These are phyloP conservation scores for Phytophthora colocasiae DNA, from an alignment of 352 stramenopile genomes.

Conservation along the genomic window DNA sequence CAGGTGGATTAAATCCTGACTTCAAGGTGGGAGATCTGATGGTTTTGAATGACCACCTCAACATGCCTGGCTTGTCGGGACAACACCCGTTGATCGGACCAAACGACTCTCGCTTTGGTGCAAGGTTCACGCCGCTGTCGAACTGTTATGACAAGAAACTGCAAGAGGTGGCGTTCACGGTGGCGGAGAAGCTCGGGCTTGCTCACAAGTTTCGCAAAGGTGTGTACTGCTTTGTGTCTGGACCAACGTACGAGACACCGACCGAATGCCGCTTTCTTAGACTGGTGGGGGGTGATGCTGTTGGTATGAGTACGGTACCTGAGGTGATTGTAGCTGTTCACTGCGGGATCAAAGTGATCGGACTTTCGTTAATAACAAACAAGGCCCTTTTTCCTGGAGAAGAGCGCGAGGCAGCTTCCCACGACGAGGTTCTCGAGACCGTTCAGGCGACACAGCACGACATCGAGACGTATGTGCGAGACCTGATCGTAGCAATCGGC, in stretches of 20 bases:
- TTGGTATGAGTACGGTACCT: conserved; percentile 97
- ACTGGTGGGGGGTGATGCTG: conserved; percentile 91
- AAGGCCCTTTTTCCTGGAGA: conserved; percentile 87
- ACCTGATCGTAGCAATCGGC: conserved; percentile 41
- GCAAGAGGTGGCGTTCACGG: conserved; percentile 78
- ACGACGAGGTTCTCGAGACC: conserved; percentile 95
- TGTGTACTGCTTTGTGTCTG: conserved; percentile 97
- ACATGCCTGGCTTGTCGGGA: conserved; percentile 92
- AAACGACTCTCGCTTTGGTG: conserved; percentile 96
- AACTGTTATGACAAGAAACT: conserved; percentile 95
- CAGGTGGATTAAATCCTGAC: conserved; percentile 93
- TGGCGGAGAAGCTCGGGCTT: conserved; percentile 85
- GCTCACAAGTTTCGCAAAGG: conserved; percentile 85
- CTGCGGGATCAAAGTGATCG: conserved; percentile 95
- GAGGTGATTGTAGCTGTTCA: conserved; percentile 97
- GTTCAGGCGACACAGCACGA: conserved; percentile 73
- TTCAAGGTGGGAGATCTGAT: conserved; percentile 98
- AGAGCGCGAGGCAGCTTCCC: conserved; percentile 82
- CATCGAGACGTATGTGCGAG: conserved; percentile 49
- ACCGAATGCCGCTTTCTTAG: conserved; percentile 95
- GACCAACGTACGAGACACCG: conserved; percentile 96
- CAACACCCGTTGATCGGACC: conserved; percentile 95
- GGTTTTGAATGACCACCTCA: conserved; percentile 97
- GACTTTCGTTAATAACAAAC: conserved; percentile 98
- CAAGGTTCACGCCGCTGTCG: conserved; percentile 95